phyloP scores from a whole-genome alignment of 768 basidiomycete genomes.

The Amanita rimosa region DNA sequence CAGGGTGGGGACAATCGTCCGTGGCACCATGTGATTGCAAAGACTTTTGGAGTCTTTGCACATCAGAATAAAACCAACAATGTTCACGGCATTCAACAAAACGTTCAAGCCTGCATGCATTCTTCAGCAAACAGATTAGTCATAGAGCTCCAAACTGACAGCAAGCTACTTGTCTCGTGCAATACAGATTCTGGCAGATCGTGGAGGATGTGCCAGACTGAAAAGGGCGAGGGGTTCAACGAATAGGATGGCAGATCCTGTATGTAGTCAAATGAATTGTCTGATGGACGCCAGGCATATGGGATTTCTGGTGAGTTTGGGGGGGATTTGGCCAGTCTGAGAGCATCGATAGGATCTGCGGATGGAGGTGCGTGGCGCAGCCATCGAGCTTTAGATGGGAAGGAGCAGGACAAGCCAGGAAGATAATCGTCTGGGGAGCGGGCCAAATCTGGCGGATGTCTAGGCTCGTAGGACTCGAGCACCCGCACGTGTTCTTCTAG shows the following conservation, averaged over 20 bases:
- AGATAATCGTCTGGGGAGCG: background rate
- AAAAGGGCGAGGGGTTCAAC: background rate
- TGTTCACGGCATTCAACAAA: slow-evolving; percentile 49
- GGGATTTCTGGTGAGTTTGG: background rate
- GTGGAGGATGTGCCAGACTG: background rate
- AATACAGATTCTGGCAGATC: slow-evolving; percentile 2
- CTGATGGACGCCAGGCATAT: background rate
- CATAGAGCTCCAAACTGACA: slow-evolving; percentile 2
- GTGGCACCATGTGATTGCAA: slow-evolving; percentile 13
- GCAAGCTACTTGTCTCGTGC: slow-evolving; percentile 1
- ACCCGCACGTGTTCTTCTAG: slow-evolving; percentile 44
- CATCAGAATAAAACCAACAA: slow-evolving; percentile 43
- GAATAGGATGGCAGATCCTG: background rate
- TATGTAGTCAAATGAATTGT: background rate
- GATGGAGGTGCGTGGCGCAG: background rate
- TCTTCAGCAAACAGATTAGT: background rate
- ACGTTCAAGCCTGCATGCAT: slow-evolving; percentile 31
- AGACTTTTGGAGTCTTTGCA: slow-evolving; percentile 30
- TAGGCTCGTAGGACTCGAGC: slow-evolving; percentile 28
- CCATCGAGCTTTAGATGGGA: background rate
- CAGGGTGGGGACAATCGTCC: slow-evolving; percentile 33
- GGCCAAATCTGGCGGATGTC: background rate
- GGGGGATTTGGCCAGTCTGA: background rate
- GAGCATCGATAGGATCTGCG: background rate
- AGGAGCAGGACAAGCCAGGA: background rate